Percentiles rank a stretch among this genome's conserved stretches.
Conservation (phyloP, 2,329 filamentous ascomycete genomes). For the Blastomyces parvus region DNA sequence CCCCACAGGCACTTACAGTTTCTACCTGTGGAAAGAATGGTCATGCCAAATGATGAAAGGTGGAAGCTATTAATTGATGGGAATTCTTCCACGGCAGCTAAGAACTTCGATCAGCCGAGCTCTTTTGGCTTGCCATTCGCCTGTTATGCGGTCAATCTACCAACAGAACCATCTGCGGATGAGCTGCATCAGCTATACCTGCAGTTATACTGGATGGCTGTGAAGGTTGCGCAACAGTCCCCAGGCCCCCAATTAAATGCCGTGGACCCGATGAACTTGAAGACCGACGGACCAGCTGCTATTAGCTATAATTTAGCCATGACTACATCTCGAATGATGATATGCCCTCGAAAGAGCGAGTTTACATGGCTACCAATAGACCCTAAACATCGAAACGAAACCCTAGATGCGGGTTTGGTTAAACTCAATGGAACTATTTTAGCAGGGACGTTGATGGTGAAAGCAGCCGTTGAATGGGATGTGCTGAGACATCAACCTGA, state of each 20-base stretch:
- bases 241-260: conserved; percentile 3
- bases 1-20: conserved; percentile 42
- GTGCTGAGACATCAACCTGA: conserved; percentile 34
- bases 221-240: conserved; percentile 5
- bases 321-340: conserved; percentile 45
- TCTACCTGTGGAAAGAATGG: conserved; percentile 39
- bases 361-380: conserved; percentile 34
- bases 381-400: conserved; percentile 25
- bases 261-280: conserved; percentile 16
- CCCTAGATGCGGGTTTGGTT: conserved; percentile 31
- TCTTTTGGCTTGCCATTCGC: conserved; percentile 39
- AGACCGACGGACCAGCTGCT: conserved; percentile 28
- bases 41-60: conserved; percentile 12
- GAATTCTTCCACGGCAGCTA: conserved; percentile 8
- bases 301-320: conserved; percentile 52
- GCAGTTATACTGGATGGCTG: conserved; percentile 31
- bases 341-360: conserved; percentile 43
- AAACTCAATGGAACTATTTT: conserved; percentile 50
- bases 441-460: conserved; percentile 51
- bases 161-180: conserved; percentile 31
- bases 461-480: conserved; percentile 46
- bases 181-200: conserved; percentile 32
- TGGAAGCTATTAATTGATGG: conserved; percentile 45
- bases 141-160: conserved; percentile 39
- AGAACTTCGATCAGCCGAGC: conserved; percentile 20